Conservation (phyloP, 225 moss, liverwort and hornwort species). For the Bryoerythrophyllum caledonicum region DNA sequence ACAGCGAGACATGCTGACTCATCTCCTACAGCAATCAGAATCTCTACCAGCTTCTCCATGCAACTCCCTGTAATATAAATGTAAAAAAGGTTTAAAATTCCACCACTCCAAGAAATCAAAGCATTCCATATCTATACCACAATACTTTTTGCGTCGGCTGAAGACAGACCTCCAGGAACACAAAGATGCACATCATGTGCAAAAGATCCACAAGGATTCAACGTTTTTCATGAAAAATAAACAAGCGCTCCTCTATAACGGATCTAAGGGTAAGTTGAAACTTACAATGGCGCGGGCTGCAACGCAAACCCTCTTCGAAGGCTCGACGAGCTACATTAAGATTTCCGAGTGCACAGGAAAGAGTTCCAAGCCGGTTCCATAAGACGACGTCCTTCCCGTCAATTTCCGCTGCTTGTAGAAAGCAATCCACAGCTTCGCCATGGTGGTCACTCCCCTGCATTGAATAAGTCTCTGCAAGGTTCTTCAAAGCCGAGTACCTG, state of each 20-base stretch:
- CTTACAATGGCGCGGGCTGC: conserved; percentile 96
- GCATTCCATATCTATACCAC: not conserved
- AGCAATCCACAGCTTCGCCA: conserved; percentile 81
- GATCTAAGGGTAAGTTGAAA: conserved; percentile 21
- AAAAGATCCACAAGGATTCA: conserved; percentile 15
- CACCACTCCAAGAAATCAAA: conserved; percentile 19
- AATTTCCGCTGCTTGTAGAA: conserved; percentile 90
- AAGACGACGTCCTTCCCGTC: conserved; percentile 90
- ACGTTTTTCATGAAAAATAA: conserved; percentile 9
- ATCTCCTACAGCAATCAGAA: conserved; percentile 92
- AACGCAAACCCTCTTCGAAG: conserved; percentile 93
- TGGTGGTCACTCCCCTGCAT: conserved; percentile 81
- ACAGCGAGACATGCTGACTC: conserved; percentile 83
- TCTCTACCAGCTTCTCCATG: conserved; percentile 96
- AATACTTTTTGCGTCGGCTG: not conserved
- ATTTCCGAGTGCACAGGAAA: conserved; percentile 88
- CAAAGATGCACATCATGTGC: conserved; percentile 5
- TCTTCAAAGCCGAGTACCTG: conserved; percentile 90
- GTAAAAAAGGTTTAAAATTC: conserved; percentile 2
- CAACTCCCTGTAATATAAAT: conserved; percentile 70
- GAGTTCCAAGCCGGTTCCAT: conserved; percentile 94
- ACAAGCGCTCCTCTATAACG: not conserved
- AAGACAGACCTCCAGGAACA: conserved; percentile 17
- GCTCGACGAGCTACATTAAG: conserved; percentile 87
- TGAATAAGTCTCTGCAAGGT: conserved; percentile 79